Base-by-base conservation (phyloP, 768 basidiomycete genomes). In the Lepiota brunneoincarnata region DNA sequence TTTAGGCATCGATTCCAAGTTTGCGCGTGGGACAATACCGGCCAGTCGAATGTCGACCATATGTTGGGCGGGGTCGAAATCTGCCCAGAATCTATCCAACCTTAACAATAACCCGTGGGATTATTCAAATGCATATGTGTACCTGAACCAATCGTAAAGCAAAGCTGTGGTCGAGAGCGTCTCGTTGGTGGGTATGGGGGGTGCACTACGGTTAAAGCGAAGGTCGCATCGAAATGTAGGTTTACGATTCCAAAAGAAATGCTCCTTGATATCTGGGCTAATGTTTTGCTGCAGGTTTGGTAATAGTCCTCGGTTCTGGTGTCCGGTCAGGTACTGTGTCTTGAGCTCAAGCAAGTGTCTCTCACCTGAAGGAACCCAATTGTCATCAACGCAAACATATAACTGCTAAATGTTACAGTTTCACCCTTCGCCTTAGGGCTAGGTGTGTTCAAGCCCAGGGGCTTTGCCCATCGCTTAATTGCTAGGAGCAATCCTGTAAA, bases 381-480 rank as follows among this genome's bases (percentile, higher is more conserved):
- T 0, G 78, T 78, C 84, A 88, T 85, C 59, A 87, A 62, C 9
- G 76, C 69, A 20, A 84, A 63, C 1, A 83, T 73, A 64, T 87
- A 87, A 57, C 83, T 87, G 56, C 80, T 86, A 61, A 87, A 84
- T 2, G 77, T 77, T 3, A 59, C 47, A 1, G 67, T 58, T 2
- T 58, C 51, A 31, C 54, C 57, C 39, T 24, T n/a, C 18, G 17
- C 40, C 5, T 6, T 36, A 7, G 21, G 59, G 15, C 70, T 63
- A 0, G 84, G 77, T 15, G 65, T 63, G 61, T 86, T 86, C 40
- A 85, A 64, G 0, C 71, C 77, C 4, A 76, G 69, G 21, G 76
- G 72, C 50, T 75, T 77, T 10, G 85, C 83, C 86, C 86, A 89
- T 15, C 63, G 56, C 64, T 88, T 87, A 64, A 87, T 70, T 31